A percentile compares a stretch with the other conserved stretches of the same genome.
Conservation (phyloP, 1,284 basidiomycete genomes). For the Leucoagaricus sp. region DNA sequence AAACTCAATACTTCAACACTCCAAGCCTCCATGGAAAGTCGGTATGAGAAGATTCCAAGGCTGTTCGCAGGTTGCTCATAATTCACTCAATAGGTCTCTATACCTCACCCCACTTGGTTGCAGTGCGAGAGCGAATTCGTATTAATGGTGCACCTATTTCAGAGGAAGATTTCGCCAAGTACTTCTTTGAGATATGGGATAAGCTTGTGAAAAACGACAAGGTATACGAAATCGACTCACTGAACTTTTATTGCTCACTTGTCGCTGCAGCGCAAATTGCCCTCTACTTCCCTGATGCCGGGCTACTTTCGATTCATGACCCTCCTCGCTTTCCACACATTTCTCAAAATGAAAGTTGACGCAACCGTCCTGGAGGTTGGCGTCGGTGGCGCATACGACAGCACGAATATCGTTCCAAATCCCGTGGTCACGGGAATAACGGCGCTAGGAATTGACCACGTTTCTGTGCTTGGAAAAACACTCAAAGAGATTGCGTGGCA, state of each 20-base stretch:
- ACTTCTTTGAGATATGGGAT: constrained; percentile 98
- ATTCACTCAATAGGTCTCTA: constrained; percentile 69
- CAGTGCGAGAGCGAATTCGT: constrained; percentile 94
- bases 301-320: constrained; percentile 96
- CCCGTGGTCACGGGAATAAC: constrained; percentile 91
- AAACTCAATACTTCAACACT: constrained; percentile 71
- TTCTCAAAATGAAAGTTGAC: constrained; percentile 78
- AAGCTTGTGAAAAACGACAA: constrained; percentile 68
- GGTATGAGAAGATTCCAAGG: constrained; percentile 42
- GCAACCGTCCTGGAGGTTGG: constrained; percentile 97
- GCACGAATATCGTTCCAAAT: constrained; percentile 93
- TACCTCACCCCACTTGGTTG: constrained; percentile 96
- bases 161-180: constrained; percentile 86
- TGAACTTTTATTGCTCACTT: constrained; percentile 8
- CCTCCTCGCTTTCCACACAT: constrained; percentile 90
- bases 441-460: constrained; percentile 92
- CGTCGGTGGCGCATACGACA: constrained; percentile 93
- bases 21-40: constrained; percentile 69
- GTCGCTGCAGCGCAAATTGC: constrained; percentile 54
- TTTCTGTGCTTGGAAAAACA: constrained; percentile 89
- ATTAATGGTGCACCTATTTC: constrained; percentile 90
- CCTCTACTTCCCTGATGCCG: constrained; percentile 73
- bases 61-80: background rate
- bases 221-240: constrained; percentile 39
- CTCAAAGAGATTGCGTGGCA: constrained; percentile 91